phyloP scores from a whole-genome alignment of 1,284 basidiomycete genomes.

The Apiotrichum akiyoshidainum region DNA sequence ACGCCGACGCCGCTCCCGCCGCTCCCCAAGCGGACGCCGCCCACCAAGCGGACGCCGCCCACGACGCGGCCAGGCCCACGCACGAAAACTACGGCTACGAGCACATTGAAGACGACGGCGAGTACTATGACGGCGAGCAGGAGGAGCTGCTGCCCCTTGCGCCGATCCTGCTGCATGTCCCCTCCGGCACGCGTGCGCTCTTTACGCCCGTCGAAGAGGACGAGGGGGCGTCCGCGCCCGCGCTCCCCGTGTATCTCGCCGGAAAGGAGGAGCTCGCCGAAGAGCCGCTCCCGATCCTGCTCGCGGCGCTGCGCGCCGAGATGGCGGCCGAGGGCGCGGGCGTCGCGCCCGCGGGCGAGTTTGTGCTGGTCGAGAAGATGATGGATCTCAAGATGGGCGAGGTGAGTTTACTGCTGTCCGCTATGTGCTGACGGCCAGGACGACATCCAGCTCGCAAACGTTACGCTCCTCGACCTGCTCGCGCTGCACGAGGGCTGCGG shows the following conservation, averaged over 20 bases:
- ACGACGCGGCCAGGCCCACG: background rate
- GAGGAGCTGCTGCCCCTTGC: constrained; percentile 20
- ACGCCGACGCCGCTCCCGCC: background rate
- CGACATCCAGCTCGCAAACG: constrained; percentile 35
- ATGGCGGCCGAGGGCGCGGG: constrained; percentile 22
- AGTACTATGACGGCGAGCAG: constrained; percentile 6
- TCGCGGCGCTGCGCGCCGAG: constrained; percentile 29
- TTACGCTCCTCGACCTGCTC: constrained; percentile 41
- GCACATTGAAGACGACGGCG: constrained; percentile 13
- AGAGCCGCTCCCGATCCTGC: constrained; percentile 29
- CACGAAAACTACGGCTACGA: constrained; percentile 7
- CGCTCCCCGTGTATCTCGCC: constrained; percentile 28
- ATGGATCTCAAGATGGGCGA: constrained; percentile 66
- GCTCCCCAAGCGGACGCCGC: background rate
- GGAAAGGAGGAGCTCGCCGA: constrained; percentile 34
- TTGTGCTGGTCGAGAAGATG: constrained; percentile 38
- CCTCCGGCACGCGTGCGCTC: constrained; percentile 27
- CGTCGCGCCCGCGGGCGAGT: constrained; percentile 21
- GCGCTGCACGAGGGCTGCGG: constrained; percentile 40
- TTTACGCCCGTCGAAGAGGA: constrained; percentile 26
- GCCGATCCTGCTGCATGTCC: constrained; percentile 35
- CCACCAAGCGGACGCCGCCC: background rate
- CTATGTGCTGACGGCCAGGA: too few species aligned
- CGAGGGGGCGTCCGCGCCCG: constrained; percentile 8
- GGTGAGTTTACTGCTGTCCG: too few species aligned